Evolutionary conservation across 1,284 basidiomycete genomes (phyloP).

Genomic region (Cutaneotrichosporon arboriforme): DNA sequence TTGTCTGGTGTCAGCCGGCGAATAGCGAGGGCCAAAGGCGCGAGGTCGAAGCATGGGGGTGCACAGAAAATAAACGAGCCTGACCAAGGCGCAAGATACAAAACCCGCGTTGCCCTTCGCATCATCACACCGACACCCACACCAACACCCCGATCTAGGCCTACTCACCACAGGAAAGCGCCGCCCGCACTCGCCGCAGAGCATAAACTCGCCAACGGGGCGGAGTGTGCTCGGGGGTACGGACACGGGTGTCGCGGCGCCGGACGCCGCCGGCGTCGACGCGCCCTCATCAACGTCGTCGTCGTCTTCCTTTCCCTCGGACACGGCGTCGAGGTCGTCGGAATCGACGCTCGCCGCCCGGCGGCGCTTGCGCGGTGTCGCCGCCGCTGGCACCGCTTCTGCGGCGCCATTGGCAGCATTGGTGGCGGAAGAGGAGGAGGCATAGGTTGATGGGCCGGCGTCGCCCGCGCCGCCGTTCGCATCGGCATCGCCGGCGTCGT

Average conservation of each 20-base stretch:
- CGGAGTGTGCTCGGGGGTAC: slow-evolving; percentile 53
- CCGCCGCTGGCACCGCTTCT: slow-evolving; percentile 27
- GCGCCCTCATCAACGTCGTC: not conserved
- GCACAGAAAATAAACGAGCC: no score
- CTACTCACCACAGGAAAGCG: slow-evolving; percentile 79
- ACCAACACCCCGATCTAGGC: not conserved
- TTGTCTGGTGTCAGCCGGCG: slow-evolving; percentile 56
- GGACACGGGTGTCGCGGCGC: slow-evolving; percentile 12
- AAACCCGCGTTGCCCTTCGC: no score
- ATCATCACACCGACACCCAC: not conserved
- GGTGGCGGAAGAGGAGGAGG: slow-evolving; percentile 13
- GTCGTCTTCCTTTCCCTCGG: slow-evolving; percentile 14
- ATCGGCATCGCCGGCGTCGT: no score
- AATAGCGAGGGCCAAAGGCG: no score
- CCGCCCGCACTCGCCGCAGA: slow-evolving; percentile 74
- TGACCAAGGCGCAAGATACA: no score
- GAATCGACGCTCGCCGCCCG: slow-evolving; percentile 51
- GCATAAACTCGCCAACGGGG: slow-evolving; percentile 69
- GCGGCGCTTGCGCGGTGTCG: slow-evolving; percentile 32
- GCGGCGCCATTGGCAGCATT: no score
- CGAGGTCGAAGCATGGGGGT: no score
- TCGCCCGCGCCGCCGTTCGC: no score
- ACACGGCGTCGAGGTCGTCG: slow-evolving; percentile 62
- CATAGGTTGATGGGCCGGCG: slow-evolving; percentile 1
- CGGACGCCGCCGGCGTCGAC: slow-evolving; percentile 1